phyloP scores from a whole-genome alignment of 805 yeast genomes.

The Kuraishia hungarica region DNA sequence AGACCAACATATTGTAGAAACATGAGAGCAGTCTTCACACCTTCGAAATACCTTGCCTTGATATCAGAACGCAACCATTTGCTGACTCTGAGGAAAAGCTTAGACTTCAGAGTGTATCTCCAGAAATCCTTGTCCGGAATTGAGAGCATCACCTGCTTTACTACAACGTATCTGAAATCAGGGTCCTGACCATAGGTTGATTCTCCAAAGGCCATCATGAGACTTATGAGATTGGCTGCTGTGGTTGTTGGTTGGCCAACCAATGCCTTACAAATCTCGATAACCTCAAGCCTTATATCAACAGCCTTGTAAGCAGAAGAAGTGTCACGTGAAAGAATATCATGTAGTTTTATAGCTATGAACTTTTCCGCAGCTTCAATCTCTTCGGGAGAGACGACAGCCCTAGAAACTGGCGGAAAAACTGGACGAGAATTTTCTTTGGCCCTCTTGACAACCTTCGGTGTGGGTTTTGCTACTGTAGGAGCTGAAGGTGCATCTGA shows the following conservation, averaged over 20 bases:
- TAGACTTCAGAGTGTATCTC: slow-evolving; percentile 2
- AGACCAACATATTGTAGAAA: neutral
- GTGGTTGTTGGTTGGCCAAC: neutral
- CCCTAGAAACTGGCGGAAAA: neutral
- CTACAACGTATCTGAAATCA: slow-evolving; percentile 9
- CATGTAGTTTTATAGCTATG: neutral
- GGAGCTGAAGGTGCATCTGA: too few species aligned
- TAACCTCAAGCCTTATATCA: neutral
- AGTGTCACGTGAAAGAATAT: neutral
- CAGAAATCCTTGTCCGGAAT: slow-evolving; percentile 4
- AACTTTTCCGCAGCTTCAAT: neutral
- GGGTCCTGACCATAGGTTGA: slow-evolving; percentile 3
- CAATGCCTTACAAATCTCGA: neutral
- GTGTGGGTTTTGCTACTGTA: neutral
- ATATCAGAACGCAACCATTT: slow-evolving; percentile 9
- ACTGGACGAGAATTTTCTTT: neutral
- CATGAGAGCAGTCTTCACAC: neutral
- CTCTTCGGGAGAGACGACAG: neutral
- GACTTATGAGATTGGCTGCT: neutral
- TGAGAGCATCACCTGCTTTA: neutral
- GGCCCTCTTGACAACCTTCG: neutral
- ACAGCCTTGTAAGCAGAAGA: neutral
- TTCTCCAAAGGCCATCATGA: slow-evolving; percentile 6
- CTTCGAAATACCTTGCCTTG: slow-evolving; percentile 4
- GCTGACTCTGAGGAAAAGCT: slow-evolving; percentile 6